phyloP scores from a whole-genome alignment of 2,329 filamentous ascomycete genomes.

The Monilinia fructicola region DNA sequence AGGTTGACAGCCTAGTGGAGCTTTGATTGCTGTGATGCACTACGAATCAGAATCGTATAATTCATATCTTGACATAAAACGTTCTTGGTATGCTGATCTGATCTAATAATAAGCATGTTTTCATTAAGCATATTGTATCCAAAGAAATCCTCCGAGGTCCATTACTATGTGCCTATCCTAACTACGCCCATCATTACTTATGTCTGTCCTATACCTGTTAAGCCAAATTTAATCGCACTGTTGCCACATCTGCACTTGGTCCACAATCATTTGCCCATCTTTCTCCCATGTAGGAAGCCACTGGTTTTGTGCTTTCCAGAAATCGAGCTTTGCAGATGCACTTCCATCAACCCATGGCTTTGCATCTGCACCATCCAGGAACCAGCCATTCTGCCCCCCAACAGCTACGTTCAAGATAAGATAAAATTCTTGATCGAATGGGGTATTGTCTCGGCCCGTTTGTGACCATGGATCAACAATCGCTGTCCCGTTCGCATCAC shows the following conservation, averaged over 20 bases:
- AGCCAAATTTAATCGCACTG: conserved; percentile 56
- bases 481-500: conserved; percentile 63
- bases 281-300: conserved; percentile 73
- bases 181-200: not conserved
- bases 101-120: conserved; percentile 19
- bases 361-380: conserved; percentile 65
- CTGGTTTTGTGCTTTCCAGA: conserved; percentile 65
- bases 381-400: conserved; percentile 80
- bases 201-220: not conserved
- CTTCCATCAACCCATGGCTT: conserved; percentile 80
- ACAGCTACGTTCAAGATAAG: conserved; percentile 75
- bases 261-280: conserved; percentile 63
- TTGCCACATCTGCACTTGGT: conserved; percentile 69
- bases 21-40: too few species aligned
- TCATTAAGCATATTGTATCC: conserved; percentile 3
- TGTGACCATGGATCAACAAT: conserved; percentile 63
- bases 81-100: not conserved
- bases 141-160: conserved; percentile 12
- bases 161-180: not conserved
- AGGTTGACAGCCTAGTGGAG: too few species aligned
- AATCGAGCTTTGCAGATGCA: conserved; percentile 67
- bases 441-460: conserved; percentile 61
- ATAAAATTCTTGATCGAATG: conserved; percentile 76
- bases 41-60: not conserved
- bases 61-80: not conserved